Conservation (phyloP, 225 moss, liverwort and hornwort species). For the Bryoerythrophyllum caledonicum region DNA sequence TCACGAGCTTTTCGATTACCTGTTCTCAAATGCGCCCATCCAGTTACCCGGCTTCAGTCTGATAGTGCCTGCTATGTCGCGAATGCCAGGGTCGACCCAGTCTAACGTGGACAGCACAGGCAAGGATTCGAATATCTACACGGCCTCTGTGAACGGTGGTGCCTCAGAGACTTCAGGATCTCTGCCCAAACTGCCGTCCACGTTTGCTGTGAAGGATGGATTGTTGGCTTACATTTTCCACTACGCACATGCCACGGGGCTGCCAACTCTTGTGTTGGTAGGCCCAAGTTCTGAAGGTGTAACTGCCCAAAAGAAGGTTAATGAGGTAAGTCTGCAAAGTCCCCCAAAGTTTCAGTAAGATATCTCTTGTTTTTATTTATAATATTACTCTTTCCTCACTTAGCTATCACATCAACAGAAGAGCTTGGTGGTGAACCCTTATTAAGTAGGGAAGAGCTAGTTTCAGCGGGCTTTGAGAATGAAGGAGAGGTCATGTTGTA, state of each 20-base stretch:
- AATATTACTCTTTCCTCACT: no score
- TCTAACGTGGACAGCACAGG: conserved; percentile 14
- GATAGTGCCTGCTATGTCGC: conserved; percentile 43
- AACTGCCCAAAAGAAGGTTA: conserved; percentile 18
- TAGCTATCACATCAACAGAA: no score
- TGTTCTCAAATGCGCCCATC: conserved; percentile 49
- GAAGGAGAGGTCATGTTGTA: no score
- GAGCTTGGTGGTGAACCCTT: no score
- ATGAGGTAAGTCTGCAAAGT: conserved; percentile 33
- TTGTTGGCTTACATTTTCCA: conserved; percentile 54
- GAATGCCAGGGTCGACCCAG: conserved; percentile 42
- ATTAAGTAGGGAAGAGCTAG: no score
- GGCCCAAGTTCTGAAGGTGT: conserved; percentile 40
- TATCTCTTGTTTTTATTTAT: no score
- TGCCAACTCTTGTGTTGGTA: conserved; percentile 52
- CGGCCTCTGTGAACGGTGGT: conserved; percentile 38
- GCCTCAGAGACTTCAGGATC: not conserved
- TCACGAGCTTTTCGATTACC: conserved; percentile 47
- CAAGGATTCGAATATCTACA: conserved; percentile 24
- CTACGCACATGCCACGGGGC: conserved; percentile 49
- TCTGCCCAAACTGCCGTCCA: conserved; percentile 38
- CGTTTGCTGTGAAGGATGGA: conserved; percentile 46
- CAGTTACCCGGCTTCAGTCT: conserved; percentile 48
- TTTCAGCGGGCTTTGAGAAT: no score
- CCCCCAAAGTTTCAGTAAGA: no score